Evolutionary conservation across 352 stramenopile species (phyloP).

Genomic region (Phytophthora cajani): DNA sequence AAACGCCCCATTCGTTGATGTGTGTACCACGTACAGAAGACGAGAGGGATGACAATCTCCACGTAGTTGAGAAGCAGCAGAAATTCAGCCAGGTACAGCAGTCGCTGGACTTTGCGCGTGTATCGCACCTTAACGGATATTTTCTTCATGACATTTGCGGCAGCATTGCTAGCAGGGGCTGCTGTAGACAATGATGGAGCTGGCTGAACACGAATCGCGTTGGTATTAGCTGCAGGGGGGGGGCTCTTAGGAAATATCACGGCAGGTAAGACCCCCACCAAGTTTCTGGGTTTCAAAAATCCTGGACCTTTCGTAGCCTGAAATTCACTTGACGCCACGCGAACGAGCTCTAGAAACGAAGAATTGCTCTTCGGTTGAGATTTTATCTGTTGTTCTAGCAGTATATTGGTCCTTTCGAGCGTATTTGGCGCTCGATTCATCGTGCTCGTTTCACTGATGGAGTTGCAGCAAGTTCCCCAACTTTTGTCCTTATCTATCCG

Average conservation of each 20-base stretch:
- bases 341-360: neutral
- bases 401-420: neutral
- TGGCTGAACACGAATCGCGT: neutral
- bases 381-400: neutral
- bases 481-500: neutral
- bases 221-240: neutral
- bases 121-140: neutral
- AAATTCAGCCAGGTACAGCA: neutral
- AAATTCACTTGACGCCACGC: neutral
- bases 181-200: neutral
- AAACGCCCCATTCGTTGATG: neutral
- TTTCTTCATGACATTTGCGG: neutral
- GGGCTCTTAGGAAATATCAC: neutral
- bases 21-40: neutral
- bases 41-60: neutral
- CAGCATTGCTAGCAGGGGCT: neutral
- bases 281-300: neutral
- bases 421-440: neutral
- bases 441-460: neutral
- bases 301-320: neutral
- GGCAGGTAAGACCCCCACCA: neutral
- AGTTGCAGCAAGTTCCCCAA: neutral
- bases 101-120: neutral
- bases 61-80: conserved; percentile 1
- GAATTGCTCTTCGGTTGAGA: neutral